Base-by-base conservation (phyloP, 139 green algal species). In the Micractinium conductrix region DNA sequence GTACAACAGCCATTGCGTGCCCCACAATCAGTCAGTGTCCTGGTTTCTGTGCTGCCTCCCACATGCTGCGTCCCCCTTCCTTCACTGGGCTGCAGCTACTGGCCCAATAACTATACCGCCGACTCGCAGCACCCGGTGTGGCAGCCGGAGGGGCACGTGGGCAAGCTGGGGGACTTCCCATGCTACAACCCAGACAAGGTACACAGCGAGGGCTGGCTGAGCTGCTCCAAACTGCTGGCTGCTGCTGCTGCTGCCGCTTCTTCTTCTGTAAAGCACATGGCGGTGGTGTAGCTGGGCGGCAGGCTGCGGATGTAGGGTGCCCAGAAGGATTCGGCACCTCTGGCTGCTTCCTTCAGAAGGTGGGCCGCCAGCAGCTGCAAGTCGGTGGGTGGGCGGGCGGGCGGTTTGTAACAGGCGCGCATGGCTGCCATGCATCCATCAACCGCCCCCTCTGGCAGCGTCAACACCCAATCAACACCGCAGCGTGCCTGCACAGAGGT, bases 331-430 rank as follows among this genome's bases (percentile, higher is more conserved):
- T 30, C 45, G 0, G 72, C 14, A 0, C 89, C 89, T 65, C 92
- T 94, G 42, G 88, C 86, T 1, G 88, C 60, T 75, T 97, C 94
- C 43, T 91, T 81, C 45, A 97, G 90, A 53, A 97, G 86, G 79
- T 97, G 93, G 2, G 91, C 80, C 0, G 76, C 75, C 14, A 97
- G 88, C 4, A 96, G 80, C 90, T 96, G 90, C 12, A 26, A 3
- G 33, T 22, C n/a, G n/a, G n/a, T n/a, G n/a, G n/a, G n/a, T n/a
- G n/a, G n/a, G n/a, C n/a, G n/a, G n/a, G n/a, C n/a, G n/a, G n/a
- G n/a, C n/a, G n/a, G n/a, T n/a, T n/a, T n/a, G n/a, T n/a, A n/a
- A n/a, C n/a, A n/a, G n/a, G n/a, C n/a, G n/a, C n/a, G n/a, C n/a
- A n/a, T n/a, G n/a, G n/a, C n/a, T n/a, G n/a, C n/a, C n/a, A n/a